phyloP scores from a whole-genome alignment of 2,329 filamentous ascomycete species.

The Fusarium heterosporum region DNA sequence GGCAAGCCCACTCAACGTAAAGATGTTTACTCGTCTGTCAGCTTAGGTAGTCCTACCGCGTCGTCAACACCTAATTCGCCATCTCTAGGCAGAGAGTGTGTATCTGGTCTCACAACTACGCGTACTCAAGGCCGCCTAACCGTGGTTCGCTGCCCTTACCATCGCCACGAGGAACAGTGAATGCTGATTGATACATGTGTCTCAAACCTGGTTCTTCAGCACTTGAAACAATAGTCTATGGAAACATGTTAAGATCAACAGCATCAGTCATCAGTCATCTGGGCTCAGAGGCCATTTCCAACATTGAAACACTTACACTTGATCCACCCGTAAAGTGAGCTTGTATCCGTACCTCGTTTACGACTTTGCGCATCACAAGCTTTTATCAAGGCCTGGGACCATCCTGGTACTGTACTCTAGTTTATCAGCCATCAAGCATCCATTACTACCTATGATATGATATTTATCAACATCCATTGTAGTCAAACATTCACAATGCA shows the following conservation, averaged over 20 bases:
- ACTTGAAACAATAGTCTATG: slow-evolving; percentile 4
- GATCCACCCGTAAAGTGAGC: slow-evolving; percentile 20
- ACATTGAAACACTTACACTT: slow-evolving; percentile 16
- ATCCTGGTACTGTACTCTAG: not conserved
- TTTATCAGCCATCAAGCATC: not conserved
- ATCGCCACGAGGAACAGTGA: not conserved
- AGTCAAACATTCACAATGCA: not conserved
- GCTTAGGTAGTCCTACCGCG: not conserved
- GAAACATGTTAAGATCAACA: slow-evolving; percentile 21
- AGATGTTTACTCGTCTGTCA: not conserved
- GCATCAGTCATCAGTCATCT: slow-evolving; percentile 11
- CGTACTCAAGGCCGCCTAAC: slow-evolving; percentile 22
- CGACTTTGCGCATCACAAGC: slow-evolving; percentile 22
- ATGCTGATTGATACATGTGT: not conserved
- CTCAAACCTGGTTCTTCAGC: not conserved
- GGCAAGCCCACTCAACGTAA: not conserved
- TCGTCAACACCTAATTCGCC: slow-evolving; percentile 9
- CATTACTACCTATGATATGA: not conserved
- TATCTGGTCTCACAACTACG: slow-evolving; percentile 20
- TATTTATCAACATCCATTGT: not conserved
- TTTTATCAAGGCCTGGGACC: slow-evolving; percentile 3
- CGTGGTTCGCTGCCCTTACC: not conserved
- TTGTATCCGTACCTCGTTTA: slow-evolving; percentile 22
- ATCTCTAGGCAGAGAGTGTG: slow-evolving; percentile 8
- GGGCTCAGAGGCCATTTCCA: slow-evolving; percentile 7